Conservation (phyloP, 257 asterid species). For the Petunia axillaris region DNA sequence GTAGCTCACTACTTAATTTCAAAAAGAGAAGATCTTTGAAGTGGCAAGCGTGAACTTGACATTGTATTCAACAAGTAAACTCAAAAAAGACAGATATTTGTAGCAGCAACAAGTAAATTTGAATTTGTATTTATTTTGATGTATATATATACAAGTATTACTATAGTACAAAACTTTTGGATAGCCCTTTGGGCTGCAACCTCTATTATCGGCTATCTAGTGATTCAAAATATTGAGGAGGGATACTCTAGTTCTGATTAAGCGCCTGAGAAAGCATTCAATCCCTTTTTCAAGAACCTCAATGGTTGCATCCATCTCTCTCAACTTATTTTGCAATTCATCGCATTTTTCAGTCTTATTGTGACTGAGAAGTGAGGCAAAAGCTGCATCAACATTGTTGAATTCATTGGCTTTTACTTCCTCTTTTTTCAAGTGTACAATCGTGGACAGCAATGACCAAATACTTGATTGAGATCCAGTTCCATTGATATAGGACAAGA, state of each 20-base stretch:
- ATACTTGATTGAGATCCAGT: background rate
- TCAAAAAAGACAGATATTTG: background rate
- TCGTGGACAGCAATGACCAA: slow-evolving; percentile 41
- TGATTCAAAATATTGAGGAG: slow-evolving; percentile 45
- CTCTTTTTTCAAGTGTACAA: slow-evolving; percentile 29
- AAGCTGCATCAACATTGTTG: slow-evolving; percentile 28
- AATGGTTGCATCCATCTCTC: slow-evolving; percentile 44
- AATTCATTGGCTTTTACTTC: background rate
- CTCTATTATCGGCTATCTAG: slow-evolving; percentile 14
- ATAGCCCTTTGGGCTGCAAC: background rate
- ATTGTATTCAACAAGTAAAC: background rate
- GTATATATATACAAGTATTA: background rate
- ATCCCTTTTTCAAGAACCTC: slow-evolving; percentile 38
- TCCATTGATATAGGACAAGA: slow-evolving; percentile 34
- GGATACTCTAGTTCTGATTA: slow-evolving; percentile 44
- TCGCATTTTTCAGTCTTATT: slow-evolving; percentile 3
- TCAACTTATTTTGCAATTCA: slow-evolving; percentile 32
- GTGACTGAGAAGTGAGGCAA: slow-evolving; percentile 17
- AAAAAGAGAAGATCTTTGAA: background rate
- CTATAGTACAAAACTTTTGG: slow-evolving; percentile 28
- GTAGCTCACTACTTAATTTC: background rate
- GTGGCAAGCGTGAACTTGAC: background rate
- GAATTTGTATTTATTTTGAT: background rate
- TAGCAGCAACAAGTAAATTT: background rate
- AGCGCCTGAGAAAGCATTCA: slow-evolving; percentile 41